Base-by-base conservation (phyloP, 345 rosid genomes). In the Diplotaxis tenuifolia region DNA sequence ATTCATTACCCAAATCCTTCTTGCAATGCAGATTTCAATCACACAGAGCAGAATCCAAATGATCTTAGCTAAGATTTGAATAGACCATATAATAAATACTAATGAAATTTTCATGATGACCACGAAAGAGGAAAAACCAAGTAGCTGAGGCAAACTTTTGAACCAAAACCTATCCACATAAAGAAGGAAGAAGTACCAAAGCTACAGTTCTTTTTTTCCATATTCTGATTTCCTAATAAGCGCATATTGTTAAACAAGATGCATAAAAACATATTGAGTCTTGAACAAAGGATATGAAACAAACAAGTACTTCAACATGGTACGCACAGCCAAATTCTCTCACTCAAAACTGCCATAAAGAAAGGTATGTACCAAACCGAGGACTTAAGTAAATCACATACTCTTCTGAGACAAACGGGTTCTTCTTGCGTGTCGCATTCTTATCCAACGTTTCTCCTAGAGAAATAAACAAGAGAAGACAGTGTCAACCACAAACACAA, bases 341-440 rank as follows among this genome's bases (percentile, higher is more conserved):
- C 20, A 45, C 66, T 28, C 28, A 73, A 5, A 55, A 64, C 32
- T 34, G 25, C 9, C 45, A 21, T 18, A 58, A 52, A 47, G 53
- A 3, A 23, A 23, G 3, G 25, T 3, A 23, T 59, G 10, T 4
- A 34, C n/a, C 9, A 68, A 28, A 19, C 4, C 1, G 38, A 75
- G 20, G 52, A 42, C 22, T 62, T 57, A 45, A 18, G 47, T 47
- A 10, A 18, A 32, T 76, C 45, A 76, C 75, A 64, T 70, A 76
- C 80, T 70, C 80, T 76, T 76, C 21, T 4, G 80, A 76, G 49
- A 49, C 70, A 53, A 71, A 65, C 3, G 62, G 71, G 62, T 71
- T 70, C 23, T 8, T 65, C 36, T 19, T 22, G 62, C 62, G 71
- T 18, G 18, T 57, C 62, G 1, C 67, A 32, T 57, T 49, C 65